Conservation (phyloP, 192 early-diverging fungal species). For the Coemansia sp. region DNA sequence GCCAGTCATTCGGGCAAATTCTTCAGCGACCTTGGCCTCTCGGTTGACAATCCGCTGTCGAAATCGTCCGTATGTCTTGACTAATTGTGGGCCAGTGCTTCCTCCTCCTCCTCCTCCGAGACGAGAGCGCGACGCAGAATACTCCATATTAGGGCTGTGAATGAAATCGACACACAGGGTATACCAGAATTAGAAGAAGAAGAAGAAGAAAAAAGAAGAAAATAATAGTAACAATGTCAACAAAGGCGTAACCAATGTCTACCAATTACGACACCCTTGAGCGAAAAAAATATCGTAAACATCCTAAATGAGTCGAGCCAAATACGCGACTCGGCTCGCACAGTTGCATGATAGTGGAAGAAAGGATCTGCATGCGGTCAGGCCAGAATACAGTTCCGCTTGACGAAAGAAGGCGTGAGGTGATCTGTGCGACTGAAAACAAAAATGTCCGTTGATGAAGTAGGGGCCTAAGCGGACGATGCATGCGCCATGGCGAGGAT, state of each 20-base stretch:
- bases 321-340: neutral
- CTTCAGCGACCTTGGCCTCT: slow-evolving; percentile 32
- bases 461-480: neutral
- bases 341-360: neutral
- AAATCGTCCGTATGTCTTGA: slow-evolving; percentile 53
- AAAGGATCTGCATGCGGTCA: neutral
- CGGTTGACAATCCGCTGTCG: slow-evolving; percentile 43
- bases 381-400: neutral
- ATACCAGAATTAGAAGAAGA: neutral
- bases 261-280: neutral
- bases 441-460: slow-evolving; percentile 5
- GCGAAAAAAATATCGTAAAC: neutral
- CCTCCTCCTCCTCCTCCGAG: slow-evolving; percentile 17
- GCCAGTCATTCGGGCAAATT: slow-evolving; percentile 43
- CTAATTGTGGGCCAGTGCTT: slow-evolving; percentile 30
- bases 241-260: neutral
- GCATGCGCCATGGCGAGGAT: neutral
- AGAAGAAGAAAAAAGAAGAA: neutral
- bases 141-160: slow-evolving; percentile 29
- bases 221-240: neutral
- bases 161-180: neutral
- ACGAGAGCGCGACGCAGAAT: slow-evolving; percentile 36
- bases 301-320: neutral
- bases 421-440: neutral
- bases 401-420: slow-evolving; percentile 7